phyloP scores from a whole-genome alignment of 1,284 basidiomycete genomes.

The Athelia sp. region DNA sequence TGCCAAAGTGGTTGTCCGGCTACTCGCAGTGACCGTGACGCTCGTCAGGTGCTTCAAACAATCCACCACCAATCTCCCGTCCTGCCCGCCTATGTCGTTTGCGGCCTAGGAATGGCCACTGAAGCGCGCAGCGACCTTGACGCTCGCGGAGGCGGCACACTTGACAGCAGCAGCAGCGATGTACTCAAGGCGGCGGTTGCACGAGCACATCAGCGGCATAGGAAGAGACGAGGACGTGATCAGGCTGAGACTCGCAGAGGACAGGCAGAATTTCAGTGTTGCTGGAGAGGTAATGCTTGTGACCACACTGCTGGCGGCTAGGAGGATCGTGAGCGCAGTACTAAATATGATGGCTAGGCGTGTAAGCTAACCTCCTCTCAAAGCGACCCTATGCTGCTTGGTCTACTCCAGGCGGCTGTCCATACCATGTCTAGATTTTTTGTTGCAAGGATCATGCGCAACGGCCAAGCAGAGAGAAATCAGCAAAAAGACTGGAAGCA shows the following conservation, averaged over 20 bases:
- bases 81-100: constrained; percentile 35
- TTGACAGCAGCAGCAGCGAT: background rate
- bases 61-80: constrained; percentile 36
- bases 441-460: too few species aligned
- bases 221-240: background rate
- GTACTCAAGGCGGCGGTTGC: background rate
- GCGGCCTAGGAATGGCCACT: constrained; percentile 37
- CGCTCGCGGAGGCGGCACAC: background rate
- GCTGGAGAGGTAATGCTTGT: too few species aligned
- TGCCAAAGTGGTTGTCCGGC: constrained; percentile 31
- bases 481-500: too few species aligned
- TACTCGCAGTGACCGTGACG: constrained; percentile 25
- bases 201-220: background rate
- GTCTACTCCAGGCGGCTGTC: too few species aligned
- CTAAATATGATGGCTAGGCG: too few species aligned
- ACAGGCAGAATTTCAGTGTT: background rate
- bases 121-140: background rate
- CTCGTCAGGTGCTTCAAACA: constrained; percentile 29
- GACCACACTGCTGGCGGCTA: too few species aligned
- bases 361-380: too few species aligned
- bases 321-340: too few species aligned
- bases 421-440: too few species aligned
- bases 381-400: too few species aligned
- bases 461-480: too few species aligned
- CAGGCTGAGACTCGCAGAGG: background rate